These are phyloP conservation scores for Dactylellina cionopaga DNA, from an alignment of 2,329 filamentous ascomycete genomes.

Conservation along the genomic window DNA sequence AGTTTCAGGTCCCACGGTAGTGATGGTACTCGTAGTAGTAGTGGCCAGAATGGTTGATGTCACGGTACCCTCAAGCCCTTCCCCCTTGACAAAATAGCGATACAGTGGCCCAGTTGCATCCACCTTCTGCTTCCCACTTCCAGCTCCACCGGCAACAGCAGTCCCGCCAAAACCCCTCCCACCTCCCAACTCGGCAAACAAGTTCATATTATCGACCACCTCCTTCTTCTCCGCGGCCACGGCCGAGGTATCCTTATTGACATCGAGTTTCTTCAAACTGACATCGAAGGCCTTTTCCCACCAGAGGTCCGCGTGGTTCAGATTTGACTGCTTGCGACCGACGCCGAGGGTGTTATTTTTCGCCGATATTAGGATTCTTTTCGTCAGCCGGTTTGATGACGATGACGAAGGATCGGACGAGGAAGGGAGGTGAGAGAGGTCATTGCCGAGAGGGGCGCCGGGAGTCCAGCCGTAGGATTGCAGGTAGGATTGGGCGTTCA, in stretches of 20 bases:
- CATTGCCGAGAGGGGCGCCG: slow-evolving; percentile 48
- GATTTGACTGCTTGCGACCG: slow-evolving; percentile 44
- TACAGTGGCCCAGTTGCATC: slow-evolving; percentile 24
- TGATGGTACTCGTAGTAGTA: background rate
- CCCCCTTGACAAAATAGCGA: slow-evolving; percentile 41
- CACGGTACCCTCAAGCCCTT: slow-evolving; percentile 42
- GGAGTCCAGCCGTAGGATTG: slow-evolving; percentile 50
- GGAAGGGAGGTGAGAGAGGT: slow-evolving; percentile 31
- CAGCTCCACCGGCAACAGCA: background rate
- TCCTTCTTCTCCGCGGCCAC: slow-evolving; percentile 18
- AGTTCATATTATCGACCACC: slow-evolving; percentile 46
- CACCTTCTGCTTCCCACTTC: slow-evolving; percentile 1
- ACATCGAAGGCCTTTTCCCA: slow-evolving; percentile 52
- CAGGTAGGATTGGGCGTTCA: slow-evolving; percentile 51
- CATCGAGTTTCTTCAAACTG: slow-evolving; percentile 47
- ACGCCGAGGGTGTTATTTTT: slow-evolving; percentile 52
- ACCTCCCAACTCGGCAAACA: slow-evolving; percentile 40
- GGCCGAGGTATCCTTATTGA: slow-evolving; percentile 37
- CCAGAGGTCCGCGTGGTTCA: slow-evolving; percentile 52
- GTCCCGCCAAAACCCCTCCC: slow-evolving; percentile 46
- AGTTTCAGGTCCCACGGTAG: background rate
- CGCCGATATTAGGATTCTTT: slow-evolving; percentile 41
- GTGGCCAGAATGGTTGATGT: background rate
- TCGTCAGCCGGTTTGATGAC: slow-evolving; percentile 36
- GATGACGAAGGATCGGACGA: slow-evolving; percentile 8